A percentile compares a stretch with the other conserved stretches of the same genome.
These are phyloP conservation scores for Coniochaeta sp. DNA, from an alignment of 2,329 filamentous ascomycete genomes.

Conservation along the genomic window DNA sequence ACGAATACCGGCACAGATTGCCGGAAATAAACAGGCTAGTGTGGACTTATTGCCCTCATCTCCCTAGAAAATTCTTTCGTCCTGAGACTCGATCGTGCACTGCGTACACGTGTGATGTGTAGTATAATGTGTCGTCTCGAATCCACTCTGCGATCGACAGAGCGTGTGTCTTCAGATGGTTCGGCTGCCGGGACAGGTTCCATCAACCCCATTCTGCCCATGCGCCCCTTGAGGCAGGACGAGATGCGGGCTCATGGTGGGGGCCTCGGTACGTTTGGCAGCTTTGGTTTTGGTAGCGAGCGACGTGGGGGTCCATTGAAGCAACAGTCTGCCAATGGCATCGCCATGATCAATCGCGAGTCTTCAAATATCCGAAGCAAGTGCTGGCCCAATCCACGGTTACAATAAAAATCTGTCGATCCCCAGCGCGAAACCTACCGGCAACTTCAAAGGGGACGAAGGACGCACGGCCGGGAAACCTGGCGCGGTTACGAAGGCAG, in stretches of 20 bases:
- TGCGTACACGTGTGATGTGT: too few relatives aligned
- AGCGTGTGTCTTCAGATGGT: background rate
- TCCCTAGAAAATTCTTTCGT: too few relatives aligned
- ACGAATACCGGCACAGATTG: too few relatives aligned
- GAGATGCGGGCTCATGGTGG: background rate
- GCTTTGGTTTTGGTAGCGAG: background rate
- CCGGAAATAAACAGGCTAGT: too few relatives aligned
- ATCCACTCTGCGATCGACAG: background rate
- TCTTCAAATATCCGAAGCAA: background rate
- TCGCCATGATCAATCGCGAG: background rate
- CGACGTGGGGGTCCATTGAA: background rate
- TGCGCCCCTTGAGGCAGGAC: background rate
- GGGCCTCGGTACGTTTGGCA: background rate
- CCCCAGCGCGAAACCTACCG: background rate
- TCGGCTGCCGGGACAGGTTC: background rate
- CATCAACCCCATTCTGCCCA: background rate
- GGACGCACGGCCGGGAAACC: background rate
- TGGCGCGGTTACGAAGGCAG: background rate
- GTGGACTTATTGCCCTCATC: too few relatives aligned
- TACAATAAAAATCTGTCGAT: background rate
- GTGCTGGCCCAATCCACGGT: background rate
- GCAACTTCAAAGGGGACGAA: background rate
- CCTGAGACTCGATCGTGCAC: too few relatives aligned
- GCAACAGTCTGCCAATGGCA: background rate
- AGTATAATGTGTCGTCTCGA: background rate